Evolutionary conservation across 2,329 filamentous ascomycete genomes (phyloP), one percentile per base, ranked within the genome.

Genomic region (Hypoxylon sp.): DNA sequence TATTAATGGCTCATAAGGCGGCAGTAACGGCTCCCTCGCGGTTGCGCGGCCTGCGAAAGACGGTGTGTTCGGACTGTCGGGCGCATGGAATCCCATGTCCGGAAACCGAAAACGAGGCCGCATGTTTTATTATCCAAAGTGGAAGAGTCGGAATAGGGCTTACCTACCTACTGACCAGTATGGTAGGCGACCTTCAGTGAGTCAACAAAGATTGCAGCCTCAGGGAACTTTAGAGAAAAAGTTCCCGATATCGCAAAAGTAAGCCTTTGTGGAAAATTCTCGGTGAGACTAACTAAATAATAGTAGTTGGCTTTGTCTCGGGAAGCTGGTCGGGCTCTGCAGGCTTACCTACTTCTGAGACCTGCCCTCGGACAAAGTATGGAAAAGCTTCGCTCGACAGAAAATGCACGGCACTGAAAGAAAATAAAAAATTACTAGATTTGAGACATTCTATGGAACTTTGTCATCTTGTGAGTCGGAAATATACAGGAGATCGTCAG

Each of bases 401-500:
- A 8, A 37, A 37, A 29, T 44, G 37, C 19, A 13, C 17, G 1
- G n/a, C 10, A n/a, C 26, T 6, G 58, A 54, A 50, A 22, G 17
- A 46, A 31, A 29, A 51, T 35, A 33, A 42, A n/a, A n/a, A n/a
- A n/a, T n/a, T 8, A 42, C 5, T 29, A 9, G 33, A 31, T 14
- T 14, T 37, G 46, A 60, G 56, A 44, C 47, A 44, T 10, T 9
- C 10, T 3, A 50, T 39, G 31, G 44, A 50, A 50, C 44, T 50
- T 58, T 50, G 55, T 22, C 39, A 44, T 60, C 29, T 35, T 35
- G 24, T 26, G 46, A 65, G 37, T 54, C 57, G 52, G 58, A 57
- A 42, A 67, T 31, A 55, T 54, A 29, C 57, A 47, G 2, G 39
- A 54, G 65, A 68, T 68, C 60, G 65, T 57, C 65, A 68, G 65